Percentiles rank a stretch among this genome's conserved stretches.
These are phyloP conservation scores for Phialophora macrospora DNA, from an alignment of 2,329 filamentous ascomycete species.

Conservation along the genomic window DNA sequence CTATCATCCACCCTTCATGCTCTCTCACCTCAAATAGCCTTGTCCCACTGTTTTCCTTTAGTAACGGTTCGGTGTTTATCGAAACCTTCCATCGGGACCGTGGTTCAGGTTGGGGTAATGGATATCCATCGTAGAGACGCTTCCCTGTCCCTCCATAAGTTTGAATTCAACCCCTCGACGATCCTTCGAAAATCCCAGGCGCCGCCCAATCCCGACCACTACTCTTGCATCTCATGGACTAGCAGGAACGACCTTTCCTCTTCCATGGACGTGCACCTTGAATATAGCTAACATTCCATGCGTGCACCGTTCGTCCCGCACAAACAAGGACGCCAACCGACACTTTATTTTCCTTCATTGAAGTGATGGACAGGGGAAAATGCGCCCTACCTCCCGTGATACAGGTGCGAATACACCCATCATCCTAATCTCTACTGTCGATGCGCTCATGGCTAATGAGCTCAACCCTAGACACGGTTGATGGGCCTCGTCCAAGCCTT, in stretches of 20 bases:
- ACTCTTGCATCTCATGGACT: constrained; percentile 1
- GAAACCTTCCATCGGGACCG: constrained; percentile 5
- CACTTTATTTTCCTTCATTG: neutral
- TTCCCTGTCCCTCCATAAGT: constrained; percentile 3
- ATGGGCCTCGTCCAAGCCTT: constrained; percentile 30
- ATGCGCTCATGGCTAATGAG: constrained; percentile 15
- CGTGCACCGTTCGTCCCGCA: neutral
- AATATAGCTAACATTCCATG: neutral
- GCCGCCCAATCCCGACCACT: neutral
- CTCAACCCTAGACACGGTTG: constrained; percentile 20
- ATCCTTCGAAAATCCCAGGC: neutral
- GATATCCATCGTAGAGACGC: constrained; percentile 4
- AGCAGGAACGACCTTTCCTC: constrained; percentile 1
- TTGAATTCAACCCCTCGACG: neutral
- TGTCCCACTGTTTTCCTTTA: constrained; percentile 7
- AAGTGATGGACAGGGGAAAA: constrained; percentile 28
- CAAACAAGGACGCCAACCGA: neutral
- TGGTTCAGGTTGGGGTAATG: neutral
- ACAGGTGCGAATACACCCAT: constrained; percentile 20
- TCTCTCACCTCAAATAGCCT: constrained; percentile 3
- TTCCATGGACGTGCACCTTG: neutral
- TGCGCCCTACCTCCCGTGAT: constrained; percentile 22
- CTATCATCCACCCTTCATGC: constrained; percentile 7
- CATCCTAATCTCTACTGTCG: neutral
- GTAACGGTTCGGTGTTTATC: constrained; percentile 9